Base-by-base conservation (phyloP, 176 grass and related monocot genomes). In the Olyra latifolia region DNA sequence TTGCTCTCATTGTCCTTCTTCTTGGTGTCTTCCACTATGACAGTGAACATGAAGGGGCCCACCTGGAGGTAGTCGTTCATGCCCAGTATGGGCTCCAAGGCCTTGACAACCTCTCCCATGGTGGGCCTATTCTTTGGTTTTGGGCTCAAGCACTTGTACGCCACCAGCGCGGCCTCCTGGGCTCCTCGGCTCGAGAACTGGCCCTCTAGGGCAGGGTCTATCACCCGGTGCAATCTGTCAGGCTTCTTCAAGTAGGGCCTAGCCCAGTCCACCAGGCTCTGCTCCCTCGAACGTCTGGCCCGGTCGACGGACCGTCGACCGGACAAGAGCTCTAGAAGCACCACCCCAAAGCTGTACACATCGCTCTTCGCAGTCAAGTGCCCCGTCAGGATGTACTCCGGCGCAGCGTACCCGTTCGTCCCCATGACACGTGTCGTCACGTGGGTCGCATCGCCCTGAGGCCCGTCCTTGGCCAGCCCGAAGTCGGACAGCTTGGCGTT, bases 391-490 rank as follows among this genome's bases (percentile, higher is more conserved):
- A 97, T 82, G 38, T 97, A 97, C 75, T 97, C 94, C 0, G 94
- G 91, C 0, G 94, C 94, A 0, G 91, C 87, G 4, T 97, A 97
- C 6, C 94, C 94, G 0, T 90, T 78, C 0, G 94, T 97, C 1
- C 94, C 94, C 91, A 97, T 97, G 29, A 97, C 63, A 19, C 94
- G 89, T 1, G 94, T 97, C 0, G 91, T 88, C 19, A 97, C 85
- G 3, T 94, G 91, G 10, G 91, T 97, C 9, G 86, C 80, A 10
- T 97, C 91, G 0, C 91, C 94, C 41, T 97, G 81, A 0, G 94
- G 94, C 9, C 89, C 91, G 0, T 94, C 94, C 81, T 94, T 97
- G 4, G 94, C 94, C 0, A 97, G 89, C n/a, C 94, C 94, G 2
- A 97, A 97, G 79, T 97, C 94, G 0, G 94, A 97, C 13, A 97